phyloP scores from a whole-genome alignment of 257 asterid species.

The Phtheirospermum japonicum region DNA sequence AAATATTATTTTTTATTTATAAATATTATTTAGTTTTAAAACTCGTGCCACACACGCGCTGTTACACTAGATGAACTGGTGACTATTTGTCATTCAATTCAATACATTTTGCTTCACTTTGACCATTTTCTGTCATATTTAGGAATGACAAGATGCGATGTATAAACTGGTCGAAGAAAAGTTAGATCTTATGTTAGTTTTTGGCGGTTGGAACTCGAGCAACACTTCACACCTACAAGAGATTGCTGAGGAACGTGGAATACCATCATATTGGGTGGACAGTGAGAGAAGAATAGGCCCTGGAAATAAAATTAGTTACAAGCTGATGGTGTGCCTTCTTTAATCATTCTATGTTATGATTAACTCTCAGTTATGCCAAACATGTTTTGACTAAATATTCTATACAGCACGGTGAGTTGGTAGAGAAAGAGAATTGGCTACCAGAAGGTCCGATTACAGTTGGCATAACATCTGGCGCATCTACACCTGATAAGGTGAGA shows the following conservation, averaged over 20 bases:
- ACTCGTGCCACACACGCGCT: too few species aligned
- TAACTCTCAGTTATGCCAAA: too few species aligned
- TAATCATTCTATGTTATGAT: too few species aligned
- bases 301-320: conserved; percentile 78
- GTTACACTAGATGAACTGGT: too few species aligned
- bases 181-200: conserved; percentile 81
- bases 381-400: conserved; percentile 5
- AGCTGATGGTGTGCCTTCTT: conserved; percentile 58
- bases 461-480: conserved; percentile 97
- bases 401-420: conserved; percentile 92
- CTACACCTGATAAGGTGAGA: conserved; percentile 96
- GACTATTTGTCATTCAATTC: too few species aligned
- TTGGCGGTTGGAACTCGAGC: conserved; percentile 99
- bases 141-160: conserved; percentile 99
- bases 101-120: too few species aligned
- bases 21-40: too few species aligned
- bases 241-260: conserved; percentile 86
- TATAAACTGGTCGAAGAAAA: conserved; percentile 79
- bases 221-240: too few species aligned
- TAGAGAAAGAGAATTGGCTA: conserved; percentile 80
- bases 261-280: conserved; percentile 97
- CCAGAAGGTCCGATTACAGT: conserved; percentile 89
- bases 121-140: too few species aligned
- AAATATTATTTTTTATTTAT: too few species aligned
- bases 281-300: conserved; percentile 85